phyloP scores from a whole-genome alignment of 306 rosid genomes.

The Rosa chinensis region DNA sequence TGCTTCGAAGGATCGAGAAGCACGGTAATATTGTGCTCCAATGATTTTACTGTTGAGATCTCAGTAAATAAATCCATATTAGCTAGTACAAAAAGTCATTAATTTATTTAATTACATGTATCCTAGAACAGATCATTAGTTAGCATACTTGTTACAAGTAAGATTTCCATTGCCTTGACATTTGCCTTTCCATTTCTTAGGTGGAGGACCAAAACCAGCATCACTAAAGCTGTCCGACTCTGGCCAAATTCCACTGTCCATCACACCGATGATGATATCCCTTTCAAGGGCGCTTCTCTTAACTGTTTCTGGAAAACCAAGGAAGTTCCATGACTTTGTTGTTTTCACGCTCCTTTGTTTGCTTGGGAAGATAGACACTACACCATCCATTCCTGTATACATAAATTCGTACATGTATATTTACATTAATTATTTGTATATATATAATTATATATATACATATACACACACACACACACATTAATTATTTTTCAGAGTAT shows the following conservation, averaged over 20 bases:
- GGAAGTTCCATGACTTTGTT: slow-evolving; percentile 63
- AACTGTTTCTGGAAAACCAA: slow-evolving; percentile 37
- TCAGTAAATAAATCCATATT: too few species aligned
- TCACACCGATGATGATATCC: slow-evolving; percentile 40
- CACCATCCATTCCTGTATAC: not conserved
- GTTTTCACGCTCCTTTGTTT: slow-evolving; percentile 33
- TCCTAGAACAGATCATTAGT: too few species aligned
- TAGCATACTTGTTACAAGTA: too few species aligned
- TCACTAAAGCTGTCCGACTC: slow-evolving; percentile 47
- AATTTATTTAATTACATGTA: too few species aligned
- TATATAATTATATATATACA: too few species aligned
- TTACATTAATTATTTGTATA: too few species aligned
- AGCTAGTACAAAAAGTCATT: too few species aligned
- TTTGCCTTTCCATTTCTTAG: slow-evolving; percentile 50
- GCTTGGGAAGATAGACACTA: slow-evolving; percentile 52
- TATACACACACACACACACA: too few species aligned
- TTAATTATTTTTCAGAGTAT: too few species aligned
- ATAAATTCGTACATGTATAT: too few species aligned
- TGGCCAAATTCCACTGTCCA: slow-evolving; percentile 59
- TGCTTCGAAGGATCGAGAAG: not conserved
- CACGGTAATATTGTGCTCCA: slow-evolving; percentile 42
- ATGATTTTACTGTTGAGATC: slow-evolving; percentile 38
- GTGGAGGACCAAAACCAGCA: slow-evolving; percentile 48
- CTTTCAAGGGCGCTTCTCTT: slow-evolving; percentile 33
- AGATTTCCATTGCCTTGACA: slow-evolving; percentile 24